Percentiles rank a stretch among this genome's conserved stretches.
phyloP scores from a whole-genome alignment of 1,284 basidiomycete genomes.

The Omphalotus olearius region DNA sequence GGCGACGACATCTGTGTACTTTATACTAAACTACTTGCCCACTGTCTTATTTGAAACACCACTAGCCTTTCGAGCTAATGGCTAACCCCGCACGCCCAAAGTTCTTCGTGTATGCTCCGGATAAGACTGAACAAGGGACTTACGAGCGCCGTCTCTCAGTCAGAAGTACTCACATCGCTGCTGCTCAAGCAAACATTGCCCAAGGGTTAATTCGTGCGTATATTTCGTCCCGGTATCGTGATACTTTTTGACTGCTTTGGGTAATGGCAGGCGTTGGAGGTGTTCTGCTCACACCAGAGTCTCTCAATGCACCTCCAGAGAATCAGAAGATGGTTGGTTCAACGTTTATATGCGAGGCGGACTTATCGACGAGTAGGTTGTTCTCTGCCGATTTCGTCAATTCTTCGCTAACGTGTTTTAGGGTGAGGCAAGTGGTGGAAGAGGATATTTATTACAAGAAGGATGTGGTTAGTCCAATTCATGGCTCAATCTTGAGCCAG shows the following conservation, averaged over 20 bases:
- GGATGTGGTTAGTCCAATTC: constrained; percentile 42
- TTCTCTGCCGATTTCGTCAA: constrained; percentile 12
- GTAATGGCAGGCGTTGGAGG: constrained; percentile 31
- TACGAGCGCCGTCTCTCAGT: constrained; percentile 45
- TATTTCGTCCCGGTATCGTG: not conserved
- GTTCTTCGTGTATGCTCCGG: constrained; percentile 27
- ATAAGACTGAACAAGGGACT: constrained; percentile 39
- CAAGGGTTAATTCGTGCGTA: constrained; percentile 41
- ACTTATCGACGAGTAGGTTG: constrained; percentile 33
- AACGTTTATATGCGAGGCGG: constrained; percentile 36
- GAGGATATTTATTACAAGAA: constrained; percentile 52
- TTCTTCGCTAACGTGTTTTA: constrained; percentile 42
- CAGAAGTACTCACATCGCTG: constrained; percentile 38
- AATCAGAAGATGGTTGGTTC: constrained; percentile 39
- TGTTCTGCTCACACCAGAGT: constrained; percentile 34
- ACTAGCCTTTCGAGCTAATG: not conserved
- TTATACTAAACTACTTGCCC: no score
- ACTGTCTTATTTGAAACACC: not conserved
- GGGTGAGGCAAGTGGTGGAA: constrained; percentile 42
- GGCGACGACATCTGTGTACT: no score
- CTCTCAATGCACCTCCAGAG: constrained; percentile 28
- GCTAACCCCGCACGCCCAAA: constrained; percentile 12
- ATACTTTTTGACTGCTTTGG: no score
- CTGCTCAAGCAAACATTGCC: constrained; percentile 35
- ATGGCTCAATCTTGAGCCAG: not conserved